phyloP scores from a whole-genome alignment of 441 rosid species.

The Arabidopsis lyrata region DNA sequence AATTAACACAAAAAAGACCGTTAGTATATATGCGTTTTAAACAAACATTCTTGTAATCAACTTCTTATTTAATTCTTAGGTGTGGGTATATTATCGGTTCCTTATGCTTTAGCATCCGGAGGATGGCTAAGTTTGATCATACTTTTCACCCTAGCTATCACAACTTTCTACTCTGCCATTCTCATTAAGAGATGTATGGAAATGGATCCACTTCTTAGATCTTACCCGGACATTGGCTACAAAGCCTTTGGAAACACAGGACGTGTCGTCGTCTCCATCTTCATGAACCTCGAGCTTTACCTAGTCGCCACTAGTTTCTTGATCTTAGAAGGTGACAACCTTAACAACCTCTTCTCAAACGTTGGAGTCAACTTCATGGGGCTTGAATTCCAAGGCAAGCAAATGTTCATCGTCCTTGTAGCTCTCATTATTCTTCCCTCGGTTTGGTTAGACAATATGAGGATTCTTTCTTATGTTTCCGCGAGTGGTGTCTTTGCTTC shows the following conservation, averaged over 20 bases:
- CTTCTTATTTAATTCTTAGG: slow-evolving; percentile 57
- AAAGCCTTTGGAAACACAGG: slow-evolving; percentile 84
- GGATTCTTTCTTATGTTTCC: slow-evolving; percentile 81
- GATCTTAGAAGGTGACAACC: slow-evolving; percentile 89
- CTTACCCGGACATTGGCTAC: slow-evolving; percentile 89
- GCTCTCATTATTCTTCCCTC: slow-evolving; percentile 81
- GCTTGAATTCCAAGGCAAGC: slow-evolving; percentile 53
- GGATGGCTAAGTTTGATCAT: slow-evolving; percentile 86
- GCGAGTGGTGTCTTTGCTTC: slow-evolving; percentile 94
- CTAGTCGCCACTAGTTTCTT: slow-evolving; percentile 82
- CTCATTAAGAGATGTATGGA: slow-evolving; percentile 85
- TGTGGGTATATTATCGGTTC: slow-evolving; percentile 85
- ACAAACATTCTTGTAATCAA: background rate
- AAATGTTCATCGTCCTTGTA: slow-evolving; percentile 67
- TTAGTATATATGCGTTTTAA: slow-evolving; percentile 5
- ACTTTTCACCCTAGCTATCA: slow-evolving; percentile 61
- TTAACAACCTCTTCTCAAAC: slow-evolving; percentile 62
- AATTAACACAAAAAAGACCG: background rate
- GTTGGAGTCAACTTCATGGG: slow-evolving; percentile 57
- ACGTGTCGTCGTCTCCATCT: slow-evolving; percentile 57
- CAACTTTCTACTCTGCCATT: slow-evolving; percentile 73
- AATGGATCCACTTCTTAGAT: slow-evolving; percentile 60
- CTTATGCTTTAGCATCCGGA: slow-evolving; percentile 86
- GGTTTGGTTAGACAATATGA: slow-evolving; percentile 78
- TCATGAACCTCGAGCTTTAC: slow-evolving; percentile 81